Evolutionary conservation across 1,284 basidiomycete species (phyloP).

Genomic region (Peniophora sp.): DNA sequence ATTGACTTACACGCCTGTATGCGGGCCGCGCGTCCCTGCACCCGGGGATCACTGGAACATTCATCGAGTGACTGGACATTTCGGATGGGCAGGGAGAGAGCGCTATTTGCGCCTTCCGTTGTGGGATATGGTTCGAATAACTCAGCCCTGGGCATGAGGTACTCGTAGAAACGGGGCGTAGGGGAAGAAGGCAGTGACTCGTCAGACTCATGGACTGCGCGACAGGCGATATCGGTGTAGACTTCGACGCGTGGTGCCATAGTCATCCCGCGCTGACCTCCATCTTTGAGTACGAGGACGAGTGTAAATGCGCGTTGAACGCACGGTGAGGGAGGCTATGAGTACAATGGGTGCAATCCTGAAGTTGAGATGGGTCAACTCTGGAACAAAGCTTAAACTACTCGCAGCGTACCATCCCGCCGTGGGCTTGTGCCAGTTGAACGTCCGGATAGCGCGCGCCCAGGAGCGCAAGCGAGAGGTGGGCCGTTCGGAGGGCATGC

Average conservation of each 20-base stretch:
- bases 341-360: slow-evolving; percentile 14
- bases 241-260: background rate
- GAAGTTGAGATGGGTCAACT: background rate
- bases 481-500: too few relatives aligned
- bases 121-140: too few relatives aligned
- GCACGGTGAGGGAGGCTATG: slow-evolving; percentile 12
- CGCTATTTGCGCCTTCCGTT: background rate
- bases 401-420: background rate
- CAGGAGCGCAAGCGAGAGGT: too few relatives aligned
- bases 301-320: background rate
- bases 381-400: background rate
- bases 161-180: background rate
- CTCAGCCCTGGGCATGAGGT: too few relatives aligned
- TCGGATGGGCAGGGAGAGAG: background rate
- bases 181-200: background rate
- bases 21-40: background rate
- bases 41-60: background rate
- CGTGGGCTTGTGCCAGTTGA: background rate
- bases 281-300: background rate
- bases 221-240: background rate
- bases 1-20: background rate
- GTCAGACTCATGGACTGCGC: background rate
- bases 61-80: too few relatives aligned
- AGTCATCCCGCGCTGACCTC: slow-evolving; percentile 10
- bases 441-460: too few relatives aligned